phyloP scores from a whole-genome alignment of 176 grass and related monocot species.

The Tuctoria greenei region DNA sequence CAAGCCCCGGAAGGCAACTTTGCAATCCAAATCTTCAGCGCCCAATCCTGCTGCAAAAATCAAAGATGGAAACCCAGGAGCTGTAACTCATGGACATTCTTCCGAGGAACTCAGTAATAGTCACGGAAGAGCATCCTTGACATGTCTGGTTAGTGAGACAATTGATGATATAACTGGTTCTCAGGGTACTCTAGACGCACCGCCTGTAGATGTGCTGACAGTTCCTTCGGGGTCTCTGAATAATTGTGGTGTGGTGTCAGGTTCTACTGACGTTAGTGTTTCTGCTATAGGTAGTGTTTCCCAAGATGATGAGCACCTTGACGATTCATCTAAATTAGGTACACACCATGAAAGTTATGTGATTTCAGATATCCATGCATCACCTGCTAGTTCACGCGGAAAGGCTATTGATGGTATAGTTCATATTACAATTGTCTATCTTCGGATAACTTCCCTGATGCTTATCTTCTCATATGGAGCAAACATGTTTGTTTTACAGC shows the following conservation, averaged over 20 bases:
- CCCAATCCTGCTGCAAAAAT: constrained; percentile 4
- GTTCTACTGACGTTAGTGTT: not conserved
- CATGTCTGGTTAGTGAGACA: not conserved
- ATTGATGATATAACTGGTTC: not conserved
- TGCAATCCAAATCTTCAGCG: constrained; percentile 2
- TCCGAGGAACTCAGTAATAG: constrained; percentile 12
- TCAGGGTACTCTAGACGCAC: constrained; percentile 5
- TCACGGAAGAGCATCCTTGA: constrained; percentile 12
- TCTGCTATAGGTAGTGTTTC: constrained; percentile 9
- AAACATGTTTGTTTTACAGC: constrained; percentile 35
- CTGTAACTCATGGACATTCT: constrained; percentile 11
- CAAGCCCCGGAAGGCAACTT: constrained; percentile 29
- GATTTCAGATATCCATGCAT: constrained; percentile 29
- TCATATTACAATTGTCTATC: not conserved
- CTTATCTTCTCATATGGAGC: constrained; percentile 19
- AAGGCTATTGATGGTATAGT: constrained; percentile 37
- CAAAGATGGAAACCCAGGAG: not conserved
- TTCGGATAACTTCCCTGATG: constrained; percentile 10
- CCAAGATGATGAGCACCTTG: constrained; percentile 13
- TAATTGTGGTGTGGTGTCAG: not conserved
- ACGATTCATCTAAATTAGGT: constrained; percentile 10
- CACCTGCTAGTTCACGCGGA: constrained; percentile 7
- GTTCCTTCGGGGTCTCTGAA: constrained; percentile 8
- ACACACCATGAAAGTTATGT: constrained; percentile 30
- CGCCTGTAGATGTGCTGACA: constrained; percentile 3